Evolutionary conservation across 2,329 filamentous ascomycete genomes (phyloP).

Genomic region (Sclerotinia borealis): DNA sequence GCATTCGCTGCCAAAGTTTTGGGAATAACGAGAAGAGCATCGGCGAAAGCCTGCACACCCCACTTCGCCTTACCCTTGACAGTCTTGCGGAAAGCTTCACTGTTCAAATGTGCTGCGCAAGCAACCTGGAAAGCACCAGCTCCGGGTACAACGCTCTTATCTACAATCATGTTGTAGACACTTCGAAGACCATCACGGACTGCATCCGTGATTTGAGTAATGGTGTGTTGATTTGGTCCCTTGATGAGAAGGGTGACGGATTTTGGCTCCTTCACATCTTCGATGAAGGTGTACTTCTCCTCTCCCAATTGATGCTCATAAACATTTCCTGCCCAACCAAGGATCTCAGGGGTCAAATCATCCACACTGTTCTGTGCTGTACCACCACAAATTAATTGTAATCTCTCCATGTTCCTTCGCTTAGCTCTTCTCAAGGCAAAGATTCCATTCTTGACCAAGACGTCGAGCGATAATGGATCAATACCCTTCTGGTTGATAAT

Average conservation of each 20-base stretch:
- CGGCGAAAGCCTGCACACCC: slow-evolving; percentile 90
- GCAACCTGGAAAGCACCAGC: slow-evolving; percentile 95
- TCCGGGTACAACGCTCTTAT: slow-evolving; percentile 88
- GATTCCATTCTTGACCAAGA: slow-evolving; percentile 96
- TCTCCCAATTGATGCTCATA: slow-evolving; percentile 97
- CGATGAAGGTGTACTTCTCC: slow-evolving; percentile 98
- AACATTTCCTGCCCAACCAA: slow-evolving; percentile 93
- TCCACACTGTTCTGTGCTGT: slow-evolving; percentile 93
- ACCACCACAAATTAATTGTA: slow-evolving; percentile 92
- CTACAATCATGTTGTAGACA: slow-evolving; percentile 99
- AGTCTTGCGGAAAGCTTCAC: slow-evolving; percentile 77
- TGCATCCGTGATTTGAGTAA: slow-evolving; percentile 92
- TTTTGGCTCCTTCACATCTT: slow-evolving; percentile 98
- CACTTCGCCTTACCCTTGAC: slow-evolving; percentile 98
- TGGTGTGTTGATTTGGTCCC: slow-evolving; percentile 94
- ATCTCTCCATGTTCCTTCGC: slow-evolving; percentile 96
- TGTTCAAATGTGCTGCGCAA: slow-evolving; percentile 79
- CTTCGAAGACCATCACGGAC: slow-evolving; percentile 91
- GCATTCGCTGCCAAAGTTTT: slow-evolving; percentile 96
- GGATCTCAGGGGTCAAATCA: slow-evolving; percentile 76
- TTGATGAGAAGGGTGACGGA: slow-evolving; percentile 97
- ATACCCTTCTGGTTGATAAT: slow-evolving; percentile 99
- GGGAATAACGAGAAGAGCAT: slow-evolving; percentile 90
- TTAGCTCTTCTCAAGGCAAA: slow-evolving; percentile 90
- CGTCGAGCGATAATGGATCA: slow-evolving; percentile 89